Base-by-base conservation (phyloP, 139 green algal genomes). In the Coccomyxa sp. region DNA sequence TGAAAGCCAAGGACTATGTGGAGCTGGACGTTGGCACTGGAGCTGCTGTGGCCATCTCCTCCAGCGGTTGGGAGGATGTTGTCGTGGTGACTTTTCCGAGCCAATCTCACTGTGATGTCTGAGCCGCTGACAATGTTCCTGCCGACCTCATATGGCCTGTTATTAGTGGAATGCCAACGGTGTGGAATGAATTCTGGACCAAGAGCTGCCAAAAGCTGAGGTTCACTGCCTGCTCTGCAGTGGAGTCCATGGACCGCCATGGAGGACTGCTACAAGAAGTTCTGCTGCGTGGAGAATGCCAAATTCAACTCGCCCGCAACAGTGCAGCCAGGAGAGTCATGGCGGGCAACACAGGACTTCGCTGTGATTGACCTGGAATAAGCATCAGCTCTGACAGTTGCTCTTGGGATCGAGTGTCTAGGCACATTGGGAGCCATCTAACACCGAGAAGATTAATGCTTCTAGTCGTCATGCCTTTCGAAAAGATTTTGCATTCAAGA, bases 261-360 rank as follows among this genome's bases (percentile, higher is more conserved):
- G 90, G 66, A 86, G 81, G 88, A 85, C 18, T 96, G 92, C 90
- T 97, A 97, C 86, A 85, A 96, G 85, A 83, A 90, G 60, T 98
- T 98, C 88, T 90, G 91, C 57, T 98, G 95, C 86, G 93, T 97
- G 63, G 94, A 97, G 86, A 97, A 96, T 79, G 92, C 91, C 45
- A 89, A 92, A 81, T 94, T 92, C 67, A 84, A 79, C 74, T 83
- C 85, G 51, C 82, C 92, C 0, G 89, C 88, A 25, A 85, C 51
- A 0, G 79, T 97, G 9, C 32, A 88, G 58, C 89, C 92, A 30
- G 93, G 92, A 13, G 82, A 90, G n/a, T 85, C 74, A 57, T 96
- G 93, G 93, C 51, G 81, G 9, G 92, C 89, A 21, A 86, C 83
- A 13, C 88, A 89, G 67, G 82, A 85, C 14, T 77, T 85, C 77